A percentile compares a stretch with the other conserved stretches of the same genome.
phyloP scores from a whole-genome alignment of 1,284 basidiomycete species.

The Heliocybe sulcata region DNA sequence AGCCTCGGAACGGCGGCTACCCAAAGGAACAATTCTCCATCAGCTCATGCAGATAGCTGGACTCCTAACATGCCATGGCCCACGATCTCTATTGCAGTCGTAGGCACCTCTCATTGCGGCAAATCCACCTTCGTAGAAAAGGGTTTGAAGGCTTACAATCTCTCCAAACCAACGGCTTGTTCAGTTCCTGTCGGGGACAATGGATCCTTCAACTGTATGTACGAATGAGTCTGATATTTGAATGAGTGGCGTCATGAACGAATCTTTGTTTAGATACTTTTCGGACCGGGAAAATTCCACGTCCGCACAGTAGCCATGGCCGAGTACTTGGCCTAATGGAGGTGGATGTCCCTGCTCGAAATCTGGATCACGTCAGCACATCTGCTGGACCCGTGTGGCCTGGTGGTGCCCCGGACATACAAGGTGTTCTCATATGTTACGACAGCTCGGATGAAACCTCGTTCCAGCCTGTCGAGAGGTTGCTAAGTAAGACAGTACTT shows the following conservation, averaged over 20 bases:
- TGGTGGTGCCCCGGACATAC: conserved; percentile 46
- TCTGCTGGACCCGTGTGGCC: conserved; percentile 22
- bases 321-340: conserved; percentile 48
- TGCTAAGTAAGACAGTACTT: conserved; percentile 46
- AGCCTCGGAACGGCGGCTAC: conserved; percentile 32
- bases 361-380: conserved; percentile 15
- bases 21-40: background rate
- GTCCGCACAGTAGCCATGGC: conserved; percentile 27
- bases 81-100: conserved; percentile 51
- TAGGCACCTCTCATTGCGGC: conserved; percentile 64
- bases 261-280: conserved; percentile 33
- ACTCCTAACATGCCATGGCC: conserved; percentile 4
- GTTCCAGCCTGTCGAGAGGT: conserved; percentile 51
- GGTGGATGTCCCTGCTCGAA: conserved; percentile 30
- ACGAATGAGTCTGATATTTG: background rate
- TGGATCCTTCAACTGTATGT: conserved; percentile 36
- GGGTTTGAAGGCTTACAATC: conserved; percentile 52
- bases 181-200: conserved; percentile 25
- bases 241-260: background rate
- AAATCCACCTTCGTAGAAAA: conserved; percentile 66
- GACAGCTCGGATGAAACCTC: conserved; percentile 55
- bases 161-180: conserved; percentile 35
- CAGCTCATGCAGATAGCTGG: background rate
- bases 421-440: conserved; percentile 72
- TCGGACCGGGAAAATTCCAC: conserved; percentile 36